Base-by-base conservation (phyloP, 2,329 filamentous ascomycete genomes). In the Rutstroemia sp. region DNA sequence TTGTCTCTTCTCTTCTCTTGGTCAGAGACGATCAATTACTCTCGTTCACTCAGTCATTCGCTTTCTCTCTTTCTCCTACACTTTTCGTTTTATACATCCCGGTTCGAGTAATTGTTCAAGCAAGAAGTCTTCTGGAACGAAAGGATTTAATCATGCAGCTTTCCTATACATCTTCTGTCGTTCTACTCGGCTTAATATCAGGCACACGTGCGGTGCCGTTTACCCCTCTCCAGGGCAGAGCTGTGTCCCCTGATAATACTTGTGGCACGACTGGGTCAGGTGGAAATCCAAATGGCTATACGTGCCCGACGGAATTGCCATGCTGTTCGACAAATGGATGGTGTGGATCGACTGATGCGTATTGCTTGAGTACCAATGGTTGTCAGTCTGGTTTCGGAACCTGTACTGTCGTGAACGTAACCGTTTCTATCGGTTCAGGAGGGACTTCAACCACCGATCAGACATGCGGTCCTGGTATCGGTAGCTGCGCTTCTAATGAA, bases 361-460 rank as follows among this genome's bases (percentile, higher is more conserved):
- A 52, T 53, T 51, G 48, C 41, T n/a, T 45, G 37, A 48, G 45
- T 51, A 48, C 48, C 2, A 42, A 30, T 50, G 52, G 52, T 10
- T 69, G 67, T 45, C 63, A 68, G 53, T 45, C 58, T 8, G 27
- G 41, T 30, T 58, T 48, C 37, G 57, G 54, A 16, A 52, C 37
- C 19, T 60, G 60, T 42, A 54, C 30, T 10, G 81, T 77, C 51
- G 41, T 39, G 8, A 83, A 84, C 62, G 30, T 12, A 34, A 64
- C 69, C 27, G 74, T 73, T 62, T 74, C 80, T 46, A 57, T 75
- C 60, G 82, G 34, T 21, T 50, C 42, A 7, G 42, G 34, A 16
- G 61, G 62, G 5, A 55, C 45, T 82, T 0, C 70, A 73, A 8
- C 76, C 80, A 9, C 76, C 80, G 58, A 85, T 81, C 1, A 73